Evolutionary conservation across 148 eudicot species (phyloP).

Genomic region (Hydrangea macrophylla): DNA sequence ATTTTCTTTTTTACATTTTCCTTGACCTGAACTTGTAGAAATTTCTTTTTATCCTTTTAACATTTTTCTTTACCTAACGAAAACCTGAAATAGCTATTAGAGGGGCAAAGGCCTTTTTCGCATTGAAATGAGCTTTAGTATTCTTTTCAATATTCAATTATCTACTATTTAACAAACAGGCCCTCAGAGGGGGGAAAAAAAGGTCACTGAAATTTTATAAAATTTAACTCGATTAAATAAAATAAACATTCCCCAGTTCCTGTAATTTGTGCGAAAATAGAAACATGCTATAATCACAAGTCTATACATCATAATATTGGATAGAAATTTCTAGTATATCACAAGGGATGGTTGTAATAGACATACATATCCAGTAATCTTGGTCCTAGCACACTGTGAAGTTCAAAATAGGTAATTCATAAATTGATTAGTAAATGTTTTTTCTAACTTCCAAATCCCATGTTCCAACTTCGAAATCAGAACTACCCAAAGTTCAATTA

Average conservation of each 20-base stretch:
- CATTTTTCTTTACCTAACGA: no score
- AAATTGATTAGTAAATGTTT: no score
- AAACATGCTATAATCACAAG: background rate
- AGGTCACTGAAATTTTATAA: background rate
- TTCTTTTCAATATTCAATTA: no score
- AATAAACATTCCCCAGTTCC: background rate
- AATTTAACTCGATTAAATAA: background rate
- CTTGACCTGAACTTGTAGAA: no score
- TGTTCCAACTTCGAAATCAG: background rate
- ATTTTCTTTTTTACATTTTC: no score
- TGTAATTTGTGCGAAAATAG: background rate
- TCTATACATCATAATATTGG: background rate
- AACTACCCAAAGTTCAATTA: background rate
- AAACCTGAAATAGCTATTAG: no score
- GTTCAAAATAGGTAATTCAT: no score
- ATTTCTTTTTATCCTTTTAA: no score
- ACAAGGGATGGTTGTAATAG: background rate
- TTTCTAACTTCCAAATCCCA: background rate
- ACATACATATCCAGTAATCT: background rate
- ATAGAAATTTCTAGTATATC: background rate
- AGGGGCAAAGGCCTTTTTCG: no score
- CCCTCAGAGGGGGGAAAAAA: background rate
- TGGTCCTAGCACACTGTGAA: background rate
- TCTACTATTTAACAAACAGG: no score
- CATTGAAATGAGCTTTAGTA: no score